Evolutionary conservation across 441 rosid genomes (phyloP), one percentile per base, ranked within the genome.

Genomic region (Viola pubescens): DNA sequence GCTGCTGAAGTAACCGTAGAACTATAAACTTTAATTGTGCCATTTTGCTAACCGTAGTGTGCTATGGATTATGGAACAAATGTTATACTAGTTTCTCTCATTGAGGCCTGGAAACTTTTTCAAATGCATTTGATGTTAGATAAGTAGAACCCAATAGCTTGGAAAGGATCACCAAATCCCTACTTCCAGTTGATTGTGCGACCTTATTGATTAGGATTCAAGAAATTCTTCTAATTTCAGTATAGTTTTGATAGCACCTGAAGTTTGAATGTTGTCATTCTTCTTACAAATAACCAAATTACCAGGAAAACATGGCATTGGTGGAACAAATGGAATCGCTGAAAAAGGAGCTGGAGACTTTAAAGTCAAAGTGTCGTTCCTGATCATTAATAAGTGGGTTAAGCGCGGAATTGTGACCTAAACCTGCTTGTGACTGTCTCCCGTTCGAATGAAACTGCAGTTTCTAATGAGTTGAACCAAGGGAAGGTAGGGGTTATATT

Each of bases 261-360:
- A 16, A 40, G 54, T 69, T 62, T 73, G 39, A 52, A 54, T 64
- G 12, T 38, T 38, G 52, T 14, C 52, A 37, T 48, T 40, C 47
- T 61, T 52, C 52, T 69, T 4, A 60, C 51, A 51, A 56, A 10
- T 62, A 61, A 9, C 11, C 4, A 34, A 37, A 2, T 75, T 61
- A n/a, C 55, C 83, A 91, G 98, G 94, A 82, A 79, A 88, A 87
- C 65, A 64, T 56, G 41, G 95, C 75, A 12, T 71, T 91, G 70
- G 77, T 77, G 10, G 68, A 50, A 59, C 71, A 77, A 61, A 65
- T 88, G 74, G 85, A 87, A 75, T 44, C 52, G 40, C 65, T 88
- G 61, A 83, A 79, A 55, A 66, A 66, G 48, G 89, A 82, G 66
- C 80, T 91, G 10, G 77, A 71, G 58, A 77, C 75, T 52, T 70